Percentiles rank a stretch among this genome's conserved stretches.
phyloP scores from a whole-genome alignment of 1,284 basidiomycete genomes.

The Moniliella sp. region DNA sequence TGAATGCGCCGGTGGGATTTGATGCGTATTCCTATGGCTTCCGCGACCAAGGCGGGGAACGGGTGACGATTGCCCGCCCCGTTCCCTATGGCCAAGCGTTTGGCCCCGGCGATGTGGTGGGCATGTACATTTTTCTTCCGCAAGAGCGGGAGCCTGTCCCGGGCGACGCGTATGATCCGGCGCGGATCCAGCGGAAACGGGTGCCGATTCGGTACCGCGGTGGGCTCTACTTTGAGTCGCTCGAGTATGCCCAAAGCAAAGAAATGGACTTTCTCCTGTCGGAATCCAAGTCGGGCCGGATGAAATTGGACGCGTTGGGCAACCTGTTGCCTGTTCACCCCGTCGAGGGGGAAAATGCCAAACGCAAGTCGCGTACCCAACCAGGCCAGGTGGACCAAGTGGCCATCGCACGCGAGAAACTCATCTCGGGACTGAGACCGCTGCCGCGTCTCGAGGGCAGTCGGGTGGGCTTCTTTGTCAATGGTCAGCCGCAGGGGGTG shows the following conservation, averaged over 20 bases:
- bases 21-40: slow-evolving; percentile 83
- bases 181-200: slow-evolving; percentile 17
- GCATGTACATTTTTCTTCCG: slow-evolving; percentile 77
- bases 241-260: slow-evolving; percentile 72
- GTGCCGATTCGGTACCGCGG: slow-evolving; percentile 72
- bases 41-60: slow-evolving; percentile 75
- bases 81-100: slow-evolving; percentile 50
- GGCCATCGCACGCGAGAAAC: slow-evolving; percentile 1
- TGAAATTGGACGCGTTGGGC: slow-evolving; percentile 2
- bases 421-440: slow-evolving; percentile 39
- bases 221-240: slow-evolving; percentile 83
- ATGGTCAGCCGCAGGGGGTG: slow-evolving; percentile 62
- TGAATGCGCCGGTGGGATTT: slow-evolving; percentile 76
- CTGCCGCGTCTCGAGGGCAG: slow-evolving; percentile 54
- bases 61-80: slow-evolving; percentile 61
- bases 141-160: slow-evolving; percentile 19
- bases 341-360: slow-evolving; percentile 1
- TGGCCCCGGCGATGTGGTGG: slow-evolving; percentile 64
- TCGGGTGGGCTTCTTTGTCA: slow-evolving; percentile 69
- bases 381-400: slow-evolving; percentile 2
- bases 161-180: slow-evolving; percentile 9
- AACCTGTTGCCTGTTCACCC: not conserved
- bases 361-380: slow-evolving; percentile 6
- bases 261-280: slow-evolving; percentile 57
- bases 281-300: slow-evolving; percentile 20